Evolutionary conservation across 2,329 filamentous ascomycete species (phyloP).

Genomic region (Grosmannia huntii): DNA sequence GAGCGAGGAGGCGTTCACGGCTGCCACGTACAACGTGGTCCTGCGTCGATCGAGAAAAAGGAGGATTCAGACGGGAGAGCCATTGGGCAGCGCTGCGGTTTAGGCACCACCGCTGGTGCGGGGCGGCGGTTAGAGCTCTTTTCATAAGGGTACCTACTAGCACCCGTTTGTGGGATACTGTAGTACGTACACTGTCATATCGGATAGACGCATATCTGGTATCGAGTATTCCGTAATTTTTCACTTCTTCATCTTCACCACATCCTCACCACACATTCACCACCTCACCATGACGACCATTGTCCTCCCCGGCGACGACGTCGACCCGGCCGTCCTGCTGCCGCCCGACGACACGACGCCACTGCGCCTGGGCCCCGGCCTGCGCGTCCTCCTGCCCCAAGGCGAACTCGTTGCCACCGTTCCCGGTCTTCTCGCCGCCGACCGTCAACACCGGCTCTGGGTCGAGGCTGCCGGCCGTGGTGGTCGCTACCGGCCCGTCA

Average conservation of each 20-base stretch:
- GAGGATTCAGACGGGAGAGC: no score
- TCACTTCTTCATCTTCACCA: background rate
- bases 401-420: conserved; percentile 57
- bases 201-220: background rate
- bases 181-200: background rate
- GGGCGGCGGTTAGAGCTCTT: conserved; percentile 1
- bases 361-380: conserved; percentile 70
- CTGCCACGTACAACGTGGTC: background rate
- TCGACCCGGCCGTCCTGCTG: conserved; percentile 31
- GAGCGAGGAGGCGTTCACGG: background rate
- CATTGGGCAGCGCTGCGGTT: background rate
- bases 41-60: background rate
- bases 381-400: conserved; percentile 72
- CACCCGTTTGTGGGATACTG: no score
- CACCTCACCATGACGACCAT: conserved; percentile 25
- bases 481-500: conserved; percentile 59
- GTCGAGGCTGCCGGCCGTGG: conserved; percentile 56
- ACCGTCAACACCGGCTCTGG: conserved; percentile 64
- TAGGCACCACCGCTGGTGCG: background rate
- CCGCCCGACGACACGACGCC: conserved; percentile 45
- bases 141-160: background rate
- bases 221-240: background rate
- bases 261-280: background rate
- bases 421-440: conserved; percentile 52
- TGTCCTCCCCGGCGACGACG: conserved; percentile 69